Percentiles rank a stretch among this genome's conserved stretches.
These are phyloP conservation scores for Naganishia friedmannii DNA, from an alignment of 768 basidiomycete genomes.

Conservation along the genomic window DNA sequence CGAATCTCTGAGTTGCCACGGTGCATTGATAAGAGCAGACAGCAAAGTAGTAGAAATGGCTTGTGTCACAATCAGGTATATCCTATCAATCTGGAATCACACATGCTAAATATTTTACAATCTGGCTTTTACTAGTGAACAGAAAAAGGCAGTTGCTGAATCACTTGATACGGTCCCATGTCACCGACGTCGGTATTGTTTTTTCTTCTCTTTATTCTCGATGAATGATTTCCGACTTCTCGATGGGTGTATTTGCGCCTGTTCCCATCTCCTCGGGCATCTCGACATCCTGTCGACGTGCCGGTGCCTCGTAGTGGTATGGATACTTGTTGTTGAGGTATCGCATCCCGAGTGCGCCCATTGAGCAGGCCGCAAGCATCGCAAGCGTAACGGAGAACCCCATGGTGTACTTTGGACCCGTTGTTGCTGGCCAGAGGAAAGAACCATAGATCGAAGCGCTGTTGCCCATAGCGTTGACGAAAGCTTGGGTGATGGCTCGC, in stretches of 20 bases:
- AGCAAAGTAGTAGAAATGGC: too few relatives aligned
- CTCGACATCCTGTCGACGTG: slow-evolving; percentile 18
- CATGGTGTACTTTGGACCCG: slow-evolving; percentile 46
- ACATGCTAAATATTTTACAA: not conserved
- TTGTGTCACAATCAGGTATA: too few relatives aligned
- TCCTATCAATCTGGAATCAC: not conserved
- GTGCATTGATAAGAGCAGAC: too few relatives aligned
- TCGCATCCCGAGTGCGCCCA: slow-evolving; percentile 39
- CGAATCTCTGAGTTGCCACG: too few relatives aligned
- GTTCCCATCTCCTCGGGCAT: slow-evolving; percentile 22
- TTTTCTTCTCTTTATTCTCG: not conserved
- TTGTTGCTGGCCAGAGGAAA: slow-evolving; percentile 49
- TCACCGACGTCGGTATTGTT: not conserved
- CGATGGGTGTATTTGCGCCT: slow-evolving; percentile 7
- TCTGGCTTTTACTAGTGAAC: not conserved
- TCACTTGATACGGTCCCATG: not conserved
- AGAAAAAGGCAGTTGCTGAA: not conserved
- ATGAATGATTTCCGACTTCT: slow-evolving; percentile 20
- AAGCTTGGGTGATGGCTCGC: slow-evolving; percentile 47
- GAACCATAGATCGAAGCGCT: slow-evolving; percentile 46
- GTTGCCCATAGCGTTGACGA: slow-evolving; percentile 45
- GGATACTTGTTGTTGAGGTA: slow-evolving; percentile 46
- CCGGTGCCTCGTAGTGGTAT: slow-evolving; percentile 24
- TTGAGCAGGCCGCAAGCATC: slow-evolving; percentile 40
- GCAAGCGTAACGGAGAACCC: slow-evolving; percentile 49